Base-by-base conservation (phyloP, 176 grass and related monocot species). In the Avena eriantha region DNA sequence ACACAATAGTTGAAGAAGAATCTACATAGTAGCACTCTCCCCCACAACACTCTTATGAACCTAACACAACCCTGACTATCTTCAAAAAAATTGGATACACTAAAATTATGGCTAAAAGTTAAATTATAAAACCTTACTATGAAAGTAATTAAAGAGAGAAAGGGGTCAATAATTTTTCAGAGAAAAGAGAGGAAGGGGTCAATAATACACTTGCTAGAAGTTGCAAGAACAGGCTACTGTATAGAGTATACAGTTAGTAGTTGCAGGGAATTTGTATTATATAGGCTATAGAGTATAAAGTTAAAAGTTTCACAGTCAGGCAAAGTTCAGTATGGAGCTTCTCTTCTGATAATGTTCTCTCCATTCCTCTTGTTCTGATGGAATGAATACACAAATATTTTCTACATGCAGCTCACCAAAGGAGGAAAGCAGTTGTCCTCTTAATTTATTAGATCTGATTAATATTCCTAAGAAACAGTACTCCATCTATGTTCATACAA, bases 281-380 rank as follows among this genome's bases (percentile, higher is more conserved):
- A 56, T 33, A n/a, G n/a, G n/a, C n/a, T n/a, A n/a, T n/a, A 45
- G 17, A 55, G 26, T 63, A 35, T 45, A 78, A 71, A 73, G 22
- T 17, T 66, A 23, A 73, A 72, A 73, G 18, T 9, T 57, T 17
- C 29, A 78, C 34, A 34, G 43, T 34, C 79, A 39, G 36, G 5
- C 36, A 39, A 39, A 39, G 36, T 39, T 39, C 4, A 14, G 63
- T 71, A 72, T 82, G 73, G 79, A 70, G 71, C 22, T 90, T 90
- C 9, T 82, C 26, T 53, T 73, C 73, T 86, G 63, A 83, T 82
- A 78, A 35, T 47, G 21, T 66, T 76, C 48, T 68, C 73, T 78
- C 48, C 58, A 78, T 68, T 56, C 59, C 46, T 67, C 57, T 39
- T 72, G 81, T 47, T 66, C 58, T 26, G 29, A 54, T 39, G 26